A percentile compares a stretch with the other conserved stretches of the same genome.
Evolutionary conservation across 2,329 filamentous ascomycete species (phyloP).

Genomic region (Apiospora arundinis): DNA sequence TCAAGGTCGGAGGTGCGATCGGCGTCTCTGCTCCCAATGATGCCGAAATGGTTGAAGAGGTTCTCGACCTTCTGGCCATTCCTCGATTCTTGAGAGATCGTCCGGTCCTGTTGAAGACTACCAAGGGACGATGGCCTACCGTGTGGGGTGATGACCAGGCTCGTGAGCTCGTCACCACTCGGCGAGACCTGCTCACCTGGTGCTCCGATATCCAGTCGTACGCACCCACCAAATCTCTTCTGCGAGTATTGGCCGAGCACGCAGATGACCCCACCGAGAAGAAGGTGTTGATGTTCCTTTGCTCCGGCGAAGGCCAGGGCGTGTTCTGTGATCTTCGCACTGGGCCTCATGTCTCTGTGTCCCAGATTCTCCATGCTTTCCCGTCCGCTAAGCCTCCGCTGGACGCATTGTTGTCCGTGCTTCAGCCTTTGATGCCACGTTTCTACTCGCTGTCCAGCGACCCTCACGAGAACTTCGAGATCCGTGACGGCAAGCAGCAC

Average conservation of each 20-base stretch:
- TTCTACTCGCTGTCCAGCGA: slow-evolving; percentile 99
- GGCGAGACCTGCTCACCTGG: slow-evolving; percentile 93
- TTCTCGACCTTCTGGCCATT: slow-evolving; percentile 82
- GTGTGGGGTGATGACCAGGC: slow-evolving; percentile 94
- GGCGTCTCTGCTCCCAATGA: slow-evolving; percentile 92
- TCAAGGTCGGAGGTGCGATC: slow-evolving; percentile 95
- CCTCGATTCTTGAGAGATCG: slow-evolving; percentile 85
- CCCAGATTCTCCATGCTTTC: slow-evolving; percentile 89
- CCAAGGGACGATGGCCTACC: slow-evolving; percentile 88
- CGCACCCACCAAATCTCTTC: slow-evolving; percentile 84
- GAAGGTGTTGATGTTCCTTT: slow-evolving; percentile 86
- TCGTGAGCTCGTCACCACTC: slow-evolving; percentile 86
- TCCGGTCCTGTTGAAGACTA: slow-evolving; percentile 79
- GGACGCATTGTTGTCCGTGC: slow-evolving; percentile 77
- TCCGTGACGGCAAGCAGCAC: slow-evolving; percentile 72
- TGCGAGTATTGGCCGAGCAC: slow-evolving; percentile 86
- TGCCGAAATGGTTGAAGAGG: slow-evolving; percentile 75
- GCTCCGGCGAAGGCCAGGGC: slow-evolving; percentile 88
- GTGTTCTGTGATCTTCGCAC: slow-evolving; percentile 95
- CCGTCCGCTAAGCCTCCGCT: slow-evolving; percentile 89
- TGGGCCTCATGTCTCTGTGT: slow-evolving; percentile 82
- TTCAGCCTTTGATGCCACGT: slow-evolving; percentile 92
- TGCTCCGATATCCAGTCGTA: slow-evolving; percentile 93
- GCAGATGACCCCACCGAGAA: slow-evolving; percentile 81
- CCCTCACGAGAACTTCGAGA: slow-evolving; percentile 76